phyloP scores from a whole-genome alignment of 495 filamentous ascomycete species.

The Xylaria curta region DNA sequence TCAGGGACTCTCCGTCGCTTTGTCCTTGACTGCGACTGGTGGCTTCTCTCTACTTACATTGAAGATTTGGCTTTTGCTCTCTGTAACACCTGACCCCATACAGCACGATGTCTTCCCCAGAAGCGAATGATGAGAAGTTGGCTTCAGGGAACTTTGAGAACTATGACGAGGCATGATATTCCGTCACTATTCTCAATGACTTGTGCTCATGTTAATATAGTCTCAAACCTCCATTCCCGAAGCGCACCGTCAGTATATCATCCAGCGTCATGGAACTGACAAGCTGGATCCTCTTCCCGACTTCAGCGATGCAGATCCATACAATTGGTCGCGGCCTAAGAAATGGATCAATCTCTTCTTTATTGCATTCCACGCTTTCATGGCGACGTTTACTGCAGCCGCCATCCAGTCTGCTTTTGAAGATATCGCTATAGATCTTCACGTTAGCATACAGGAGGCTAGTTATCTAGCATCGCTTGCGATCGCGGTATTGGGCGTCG shows the following conservation, averaged over 20 bases:
- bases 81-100: no score
- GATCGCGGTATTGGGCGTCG: constrained; percentile 56
- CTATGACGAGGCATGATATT: not conserved
- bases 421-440: constrained; percentile 51
- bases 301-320: constrained; percentile 58
- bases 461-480: constrained; percentile 60
- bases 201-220: constrained; percentile 5
- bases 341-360: constrained; percentile 61
- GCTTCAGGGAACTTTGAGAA: not conserved
- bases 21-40: not conserved
- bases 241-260: constrained; percentile 58
- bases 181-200: not conserved
- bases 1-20: not conserved
- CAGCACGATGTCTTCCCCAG: not conserved
- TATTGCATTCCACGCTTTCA: constrained; percentile 62
- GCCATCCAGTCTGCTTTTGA: constrained; percentile 61
- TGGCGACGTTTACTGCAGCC: constrained; percentile 63
- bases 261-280: constrained; percentile 60
- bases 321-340: constrained; percentile 59
- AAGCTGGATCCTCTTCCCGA: constrained; percentile 61
- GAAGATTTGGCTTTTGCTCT: not conserved
- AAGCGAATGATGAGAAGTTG: not conserved
- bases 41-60: not conserved
- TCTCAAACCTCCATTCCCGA: constrained; percentile 30
- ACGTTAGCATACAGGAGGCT: constrained; percentile 47